A percentile compares a stretch with the other conserved stretches of the same genome.
phyloP scores from a whole-genome alignment of 306 rosid species.

The Sophora flavescens region DNA sequence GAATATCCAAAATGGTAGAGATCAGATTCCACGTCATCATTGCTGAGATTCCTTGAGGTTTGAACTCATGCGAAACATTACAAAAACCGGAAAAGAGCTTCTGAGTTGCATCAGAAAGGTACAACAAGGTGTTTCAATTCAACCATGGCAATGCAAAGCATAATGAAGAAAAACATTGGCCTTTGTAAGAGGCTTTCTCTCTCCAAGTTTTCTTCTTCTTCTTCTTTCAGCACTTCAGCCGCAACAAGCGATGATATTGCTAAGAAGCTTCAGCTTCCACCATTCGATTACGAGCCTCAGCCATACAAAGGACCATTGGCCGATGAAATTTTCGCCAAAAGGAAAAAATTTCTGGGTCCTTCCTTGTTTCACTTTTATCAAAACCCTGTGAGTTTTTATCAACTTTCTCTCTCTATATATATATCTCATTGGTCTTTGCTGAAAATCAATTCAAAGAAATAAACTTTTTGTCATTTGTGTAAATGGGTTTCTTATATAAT shows the following conservation, averaged over 20 bases:
- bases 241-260: conserved; percentile 8
- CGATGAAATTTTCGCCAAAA: conserved; percentile 66
- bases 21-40: not conserved
- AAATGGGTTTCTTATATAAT: not conserved
- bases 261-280: conserved; percentile 53
- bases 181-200: conserved; percentile 28
- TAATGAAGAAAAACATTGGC: conserved; percentile 54
- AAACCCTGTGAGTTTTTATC: conserved; percentile 65
- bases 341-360: conserved; percentile 77
- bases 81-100: not conserved
- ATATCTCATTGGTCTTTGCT: not conserved
- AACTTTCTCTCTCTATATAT: not conserved
- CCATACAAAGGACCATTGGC: conserved; percentile 68
- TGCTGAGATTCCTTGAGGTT: not conserved
- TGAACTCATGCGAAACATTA: not conserved
- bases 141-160: conserved; percentile 62
- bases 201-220: conserved; percentile 46
- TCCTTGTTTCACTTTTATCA: conserved; percentile 76
- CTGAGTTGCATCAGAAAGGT: not conserved
- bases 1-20: not conserved
- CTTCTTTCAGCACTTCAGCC: conserved; percentile 30
- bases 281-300: conserved; percentile 63
- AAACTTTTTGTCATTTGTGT: not conserved
- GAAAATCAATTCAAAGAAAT: not conserved
- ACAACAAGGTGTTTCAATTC: not conserved